Conservation (phyloP, 2,329 filamentous ascomycete species). For the Albifimbria verrucaria region DNA sequence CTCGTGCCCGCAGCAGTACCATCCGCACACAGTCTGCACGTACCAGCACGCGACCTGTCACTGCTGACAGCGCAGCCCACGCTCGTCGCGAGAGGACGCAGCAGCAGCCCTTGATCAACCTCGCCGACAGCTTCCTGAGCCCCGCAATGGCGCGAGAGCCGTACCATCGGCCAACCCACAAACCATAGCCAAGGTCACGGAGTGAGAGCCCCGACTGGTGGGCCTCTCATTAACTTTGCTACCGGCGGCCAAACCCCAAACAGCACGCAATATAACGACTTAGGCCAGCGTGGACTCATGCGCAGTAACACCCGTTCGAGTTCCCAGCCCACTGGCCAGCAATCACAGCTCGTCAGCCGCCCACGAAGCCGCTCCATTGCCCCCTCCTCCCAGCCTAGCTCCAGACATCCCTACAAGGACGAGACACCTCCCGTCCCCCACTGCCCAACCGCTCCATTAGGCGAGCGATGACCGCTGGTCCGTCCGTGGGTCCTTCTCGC, state of each 20-base stretch:
- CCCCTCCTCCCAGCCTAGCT: slow-evolving; percentile 7
- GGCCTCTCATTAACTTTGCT: slow-evolving; percentile 46
- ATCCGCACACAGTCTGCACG: not conserved
- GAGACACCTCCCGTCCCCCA: slow-evolving; percentile 19
- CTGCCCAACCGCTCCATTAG: slow-evolving; percentile 23
- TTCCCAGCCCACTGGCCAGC: slow-evolving; percentile 7
- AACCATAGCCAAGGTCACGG: slow-evolving; percentile 43
- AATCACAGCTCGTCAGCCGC: slow-evolving; percentile 8
- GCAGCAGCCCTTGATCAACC: slow-evolving; percentile 63
- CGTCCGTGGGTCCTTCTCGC: slow-evolving; percentile 12
- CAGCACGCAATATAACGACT: slow-evolving; percentile 7
- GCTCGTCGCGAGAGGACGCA: slow-evolving; percentile 19
- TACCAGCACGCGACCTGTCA: slow-evolving; percentile 16
- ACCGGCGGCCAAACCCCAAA: slow-evolving; percentile 19
- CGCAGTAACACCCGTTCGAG: slow-evolving; percentile 12
- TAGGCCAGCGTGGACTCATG: slow-evolving; percentile 13
- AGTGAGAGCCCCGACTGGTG: slow-evolving; percentile 32
- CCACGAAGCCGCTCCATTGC: slow-evolving; percentile 22
- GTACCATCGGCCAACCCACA: not conserved
- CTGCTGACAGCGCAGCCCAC: slow-evolving; percentile 17
- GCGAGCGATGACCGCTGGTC: slow-evolving; percentile 18
- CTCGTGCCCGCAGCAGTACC: slow-evolving; percentile 23
- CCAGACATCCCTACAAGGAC: slow-evolving; percentile 6
- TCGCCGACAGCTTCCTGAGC: slow-evolving; percentile 60
- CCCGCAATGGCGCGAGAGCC: slow-evolving; percentile 53